Evolutionary conservation across 2,329 filamentous ascomycete genomes (phyloP).

Genomic region (Zelopaecilomyces penicillatus): DNA sequence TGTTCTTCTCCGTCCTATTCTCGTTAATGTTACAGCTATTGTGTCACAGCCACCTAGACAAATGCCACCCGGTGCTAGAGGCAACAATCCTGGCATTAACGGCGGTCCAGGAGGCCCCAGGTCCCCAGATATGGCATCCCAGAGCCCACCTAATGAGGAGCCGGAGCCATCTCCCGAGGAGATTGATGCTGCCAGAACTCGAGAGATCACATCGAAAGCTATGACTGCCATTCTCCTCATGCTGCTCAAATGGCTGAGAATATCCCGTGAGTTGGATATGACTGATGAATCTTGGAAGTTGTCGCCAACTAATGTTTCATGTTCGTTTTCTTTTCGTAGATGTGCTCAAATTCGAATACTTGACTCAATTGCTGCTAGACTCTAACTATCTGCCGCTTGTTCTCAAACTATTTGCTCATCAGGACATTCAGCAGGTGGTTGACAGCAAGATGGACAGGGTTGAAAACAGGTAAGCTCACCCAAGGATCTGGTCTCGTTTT

Average conservation of each 20-base stretch:
- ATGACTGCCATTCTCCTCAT: constrained; percentile 82
- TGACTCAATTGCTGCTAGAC: constrained; percentile 87
- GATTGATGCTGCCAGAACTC: constrained; percentile 67
- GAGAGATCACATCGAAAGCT: constrained; percentile 86
- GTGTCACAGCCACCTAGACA: constrained; percentile 49
- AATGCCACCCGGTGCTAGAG: constrained; percentile 31
- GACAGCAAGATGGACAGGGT: constrained; percentile 77
- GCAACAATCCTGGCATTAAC: constrained; percentile 31
- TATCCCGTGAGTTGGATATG: constrained; percentile 63
- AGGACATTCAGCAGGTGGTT: constrained; percentile 85
- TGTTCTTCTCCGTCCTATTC: constrained; percentile 79
- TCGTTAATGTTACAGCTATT: constrained; percentile 81
- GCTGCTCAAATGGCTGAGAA: constrained; percentile 92
- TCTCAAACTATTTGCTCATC: constrained; percentile 86
- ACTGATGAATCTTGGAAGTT: neutral
- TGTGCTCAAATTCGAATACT: constrained; percentile 89
- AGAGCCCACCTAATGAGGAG: constrained; percentile 27
- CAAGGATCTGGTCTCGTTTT: constrained; percentile 8
- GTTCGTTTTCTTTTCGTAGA: constrained; percentile 41
- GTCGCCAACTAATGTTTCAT: neutral
- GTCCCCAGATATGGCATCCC: constrained; percentile 22
- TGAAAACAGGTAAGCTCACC: constrained; percentile 59
- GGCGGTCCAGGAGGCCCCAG: constrained; percentile 27
- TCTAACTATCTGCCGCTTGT: constrained; percentile 91
- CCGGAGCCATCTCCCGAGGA: constrained; percentile 60